phyloP scores from a whole-genome alignment of 2,329 filamentous ascomycete genomes.

The Colletotrichum aenigma region DNA sequence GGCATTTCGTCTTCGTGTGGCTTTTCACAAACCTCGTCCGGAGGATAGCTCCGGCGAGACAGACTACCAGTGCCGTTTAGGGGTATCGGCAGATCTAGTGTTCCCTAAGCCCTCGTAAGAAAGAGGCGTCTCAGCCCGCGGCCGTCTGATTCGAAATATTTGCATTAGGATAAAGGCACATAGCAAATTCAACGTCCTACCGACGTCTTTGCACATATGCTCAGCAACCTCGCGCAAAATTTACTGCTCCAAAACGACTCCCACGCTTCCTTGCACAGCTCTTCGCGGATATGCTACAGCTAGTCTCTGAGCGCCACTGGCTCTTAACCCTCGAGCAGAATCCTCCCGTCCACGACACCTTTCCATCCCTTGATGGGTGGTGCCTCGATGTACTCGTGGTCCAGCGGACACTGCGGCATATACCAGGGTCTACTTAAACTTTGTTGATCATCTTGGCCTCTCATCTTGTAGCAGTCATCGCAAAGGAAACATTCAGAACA shows the following conservation, averaged over 20 bases:
- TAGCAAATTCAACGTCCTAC: no score
- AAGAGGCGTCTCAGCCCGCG: no score
- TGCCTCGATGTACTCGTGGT: conserved; percentile 24
- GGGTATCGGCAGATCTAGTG: no score
- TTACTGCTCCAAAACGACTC: not conserved
- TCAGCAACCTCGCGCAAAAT: no score
- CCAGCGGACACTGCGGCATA: conserved; percentile 16
- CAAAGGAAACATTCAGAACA: conserved; percentile 25
- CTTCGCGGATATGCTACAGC: conserved; percentile 10
- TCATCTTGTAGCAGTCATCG: conserved; percentile 22
- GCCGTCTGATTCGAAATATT: no score
- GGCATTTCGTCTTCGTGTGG: no score
- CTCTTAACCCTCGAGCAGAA: conserved; percentile 22
- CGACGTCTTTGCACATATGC: no score
- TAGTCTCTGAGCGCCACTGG: conserved; percentile 20
- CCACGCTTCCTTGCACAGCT: conserved; percentile 21
- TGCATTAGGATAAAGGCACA: no score
- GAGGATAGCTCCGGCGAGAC: no score
- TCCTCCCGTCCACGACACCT: conserved; percentile 23
- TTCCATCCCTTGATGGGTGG: conserved; percentile 27
- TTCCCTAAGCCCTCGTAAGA: no score
- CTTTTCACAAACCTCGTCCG: no score
- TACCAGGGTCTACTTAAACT: not conserved
- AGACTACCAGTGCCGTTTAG: no score
- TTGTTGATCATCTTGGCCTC: not conserved